phyloP scores from a whole-genome alignment of 306 rosid species.

The Gynostemma pentaphyllum region DNA sequence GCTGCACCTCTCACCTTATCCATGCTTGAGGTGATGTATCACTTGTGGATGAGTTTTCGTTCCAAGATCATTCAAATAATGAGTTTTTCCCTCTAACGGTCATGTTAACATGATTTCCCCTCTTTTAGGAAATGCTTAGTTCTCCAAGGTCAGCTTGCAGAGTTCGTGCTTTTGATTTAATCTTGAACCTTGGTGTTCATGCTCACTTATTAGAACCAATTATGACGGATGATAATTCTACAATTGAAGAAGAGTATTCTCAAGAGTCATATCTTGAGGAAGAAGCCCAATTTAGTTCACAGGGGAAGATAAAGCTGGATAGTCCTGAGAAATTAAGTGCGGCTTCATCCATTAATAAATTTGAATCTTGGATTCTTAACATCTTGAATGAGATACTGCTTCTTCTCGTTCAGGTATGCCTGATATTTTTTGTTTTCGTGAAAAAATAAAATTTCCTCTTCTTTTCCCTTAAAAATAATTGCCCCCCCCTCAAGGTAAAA shows the following conservation, averaged over 20 bases:
- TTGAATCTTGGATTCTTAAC: conserved; percentile 83
- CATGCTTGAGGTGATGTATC: conserved; percentile 81
- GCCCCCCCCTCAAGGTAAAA: too few relatives aligned
- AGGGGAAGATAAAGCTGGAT: conserved; percentile 39
- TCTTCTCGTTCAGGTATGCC: conserved; percentile 88
- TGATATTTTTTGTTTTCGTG: background rate
- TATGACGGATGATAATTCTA: conserved; percentile 42
- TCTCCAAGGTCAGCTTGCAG: conserved; percentile 69
- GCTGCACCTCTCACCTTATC: conserved; percentile 98
- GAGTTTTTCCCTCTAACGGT: background rate
- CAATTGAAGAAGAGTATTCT: conserved; percentile 83
- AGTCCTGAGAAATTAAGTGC: conserved; percentile 31
- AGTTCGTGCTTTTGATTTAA: conserved; percentile 93
- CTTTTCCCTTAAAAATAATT: background rate
- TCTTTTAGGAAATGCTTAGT: conserved; percentile 76
- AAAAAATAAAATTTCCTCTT: background rate
- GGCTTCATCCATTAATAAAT: conserved; percentile 54
- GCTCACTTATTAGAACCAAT: conserved; percentile 91
- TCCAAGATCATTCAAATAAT: background rate
- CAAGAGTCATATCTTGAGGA: conserved; percentile 67
- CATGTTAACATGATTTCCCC: conserved; percentile 17
- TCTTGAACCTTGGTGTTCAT: conserved; percentile 97
- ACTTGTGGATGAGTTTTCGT: conserved; percentile 3
- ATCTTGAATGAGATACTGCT: conserved; percentile 82
- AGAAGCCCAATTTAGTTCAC: conserved; percentile 52